Base-by-base conservation (phyloP, 83 land plant species). In the Picea mariana region DNA sequence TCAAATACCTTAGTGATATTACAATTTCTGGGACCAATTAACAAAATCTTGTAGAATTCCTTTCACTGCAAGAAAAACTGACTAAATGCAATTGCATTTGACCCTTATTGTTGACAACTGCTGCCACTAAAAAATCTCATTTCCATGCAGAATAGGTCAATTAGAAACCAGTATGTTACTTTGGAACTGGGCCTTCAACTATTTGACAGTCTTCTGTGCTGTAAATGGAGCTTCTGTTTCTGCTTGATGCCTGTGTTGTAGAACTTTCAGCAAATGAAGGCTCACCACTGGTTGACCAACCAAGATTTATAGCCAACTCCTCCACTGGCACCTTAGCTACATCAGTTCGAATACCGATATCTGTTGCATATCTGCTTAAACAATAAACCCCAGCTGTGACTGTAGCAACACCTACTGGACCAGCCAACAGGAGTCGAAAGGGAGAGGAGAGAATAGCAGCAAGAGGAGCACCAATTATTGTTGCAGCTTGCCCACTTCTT, bases 401-500 rank as follows among this genome's bases (percentile, higher is more conserved):
- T 9, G 85, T 83, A 12, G 87, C 40, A 69, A 92, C 78, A 8
- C 91, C 88, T 8, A 75, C 26, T 47, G 82, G 75, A 63, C 85
- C 86, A 3, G 92, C 81, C 18, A 89, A 84, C 79, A 90, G 15
- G 26, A 86, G 89, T 12, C 93, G 65, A 9, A 91, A 87, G 23
- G 95, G 95, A 40, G 90, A 88, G 16, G 95, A 89, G 8, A 81
- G 76, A 21, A 88, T 62, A 12, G 94, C 87, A 71, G 86, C 79
- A 9, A 80, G 47, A 64, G 91, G 92, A 34, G 91, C 93, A 61
- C 94, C 93, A 13, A 89, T 1, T 12, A 87, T 81, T 5, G 98
- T 89, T 55, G 90, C 80, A 38, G 95, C 89, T 84, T 95, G 98
- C 21, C 99, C 96, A 87, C 96, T 93, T 63, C 91, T 66, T 21